These are phyloP conservation scores for Flaveria brownii DNA, from an alignment of 129 eudicot genomes.

Conservation along the genomic window DNA sequence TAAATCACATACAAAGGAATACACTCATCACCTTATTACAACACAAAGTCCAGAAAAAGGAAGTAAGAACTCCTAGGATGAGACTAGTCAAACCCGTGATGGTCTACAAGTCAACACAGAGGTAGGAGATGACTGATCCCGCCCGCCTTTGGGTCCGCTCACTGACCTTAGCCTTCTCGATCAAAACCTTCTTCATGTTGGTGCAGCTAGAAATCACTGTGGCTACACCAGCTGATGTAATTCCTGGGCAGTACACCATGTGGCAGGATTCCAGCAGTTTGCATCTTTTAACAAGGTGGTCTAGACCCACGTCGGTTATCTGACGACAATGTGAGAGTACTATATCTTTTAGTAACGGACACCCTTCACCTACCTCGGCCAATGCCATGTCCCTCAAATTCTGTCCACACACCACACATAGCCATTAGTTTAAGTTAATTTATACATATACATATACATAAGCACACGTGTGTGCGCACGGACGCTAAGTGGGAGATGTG, in stretches of 20 bases:
- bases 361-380: slow-evolving; percentile 78
- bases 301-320: slow-evolving; percentile 72
- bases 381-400: slow-evolving; percentile 68
- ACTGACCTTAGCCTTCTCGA: slow-evolving; percentile 84
- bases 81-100: background rate
- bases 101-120: slow-evolving; percentile 71
- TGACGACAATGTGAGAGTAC: slow-evolving; percentile 89
- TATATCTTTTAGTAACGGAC: slow-evolving; percentile 68
- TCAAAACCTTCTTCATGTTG: slow-evolving; percentile 74
- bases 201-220: slow-evolving; percentile 67
- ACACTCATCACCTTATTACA: slow-evolving; percentile 22
- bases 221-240: slow-evolving; percentile 80
- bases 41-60: background rate
- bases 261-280: slow-evolving; percentile 69
- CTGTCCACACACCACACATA: slow-evolving; percentile 38
- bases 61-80: background rate
- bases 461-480: no score
- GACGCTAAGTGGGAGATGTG: background rate
- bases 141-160: slow-evolving; percentile 79
- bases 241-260: slow-evolving; percentile 85
- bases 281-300: slow-evolving; percentile 57
- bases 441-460: background rate
- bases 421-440: background rate
- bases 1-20: slow-evolving; percentile 16
- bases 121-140: slow-evolving; percentile 78